These are phyloP conservation scores for Saccharomyces hybrid DNA, from an alignment of 1,139 yeast genomes.

Conservation along the genomic window DNA sequence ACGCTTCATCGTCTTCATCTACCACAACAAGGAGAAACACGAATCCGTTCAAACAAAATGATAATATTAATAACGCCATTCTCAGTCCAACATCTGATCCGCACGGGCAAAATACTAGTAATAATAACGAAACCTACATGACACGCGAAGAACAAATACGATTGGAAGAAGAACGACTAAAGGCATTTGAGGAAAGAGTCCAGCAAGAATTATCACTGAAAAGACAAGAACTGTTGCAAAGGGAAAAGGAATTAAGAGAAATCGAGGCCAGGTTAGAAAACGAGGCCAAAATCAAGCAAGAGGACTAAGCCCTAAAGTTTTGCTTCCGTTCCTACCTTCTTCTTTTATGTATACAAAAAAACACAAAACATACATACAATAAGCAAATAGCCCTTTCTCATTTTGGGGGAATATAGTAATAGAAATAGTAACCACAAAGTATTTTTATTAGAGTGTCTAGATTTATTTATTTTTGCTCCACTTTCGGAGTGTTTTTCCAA, in stretches of 20 bases:
- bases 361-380: background rate
- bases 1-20: conserved; percentile 9
- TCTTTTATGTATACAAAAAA: background rate
- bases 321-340: background rate
- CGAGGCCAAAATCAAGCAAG: conserved; percentile 34
- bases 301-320: conserved; percentile 4
- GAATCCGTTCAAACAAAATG: background rate
- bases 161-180: conserved; percentile 71
- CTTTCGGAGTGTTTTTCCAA: conserved; percentile 29
- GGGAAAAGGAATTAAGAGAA: conserved; percentile 82
- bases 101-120: conserved; percentile 10
- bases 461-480: conserved; percentile 11
- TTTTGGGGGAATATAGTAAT: no score
- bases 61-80: conserved; percentile 1
- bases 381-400: background rate
- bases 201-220: conserved; percentile 82
- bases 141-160: conserved; percentile 76
- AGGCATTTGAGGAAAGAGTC: conserved; percentile 76
- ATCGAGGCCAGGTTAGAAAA: conserved; percentile 68
- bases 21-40: conserved; percentile 8
- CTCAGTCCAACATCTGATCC: conserved; percentile 4
- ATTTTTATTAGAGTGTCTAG: no score
- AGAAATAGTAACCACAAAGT: no score
- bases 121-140: conserved; percentile 39
- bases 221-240: conserved; percentile 74